Base-by-base conservation (phyloP, 164 flowering plant species). In the Vitis rupestris region DNA sequence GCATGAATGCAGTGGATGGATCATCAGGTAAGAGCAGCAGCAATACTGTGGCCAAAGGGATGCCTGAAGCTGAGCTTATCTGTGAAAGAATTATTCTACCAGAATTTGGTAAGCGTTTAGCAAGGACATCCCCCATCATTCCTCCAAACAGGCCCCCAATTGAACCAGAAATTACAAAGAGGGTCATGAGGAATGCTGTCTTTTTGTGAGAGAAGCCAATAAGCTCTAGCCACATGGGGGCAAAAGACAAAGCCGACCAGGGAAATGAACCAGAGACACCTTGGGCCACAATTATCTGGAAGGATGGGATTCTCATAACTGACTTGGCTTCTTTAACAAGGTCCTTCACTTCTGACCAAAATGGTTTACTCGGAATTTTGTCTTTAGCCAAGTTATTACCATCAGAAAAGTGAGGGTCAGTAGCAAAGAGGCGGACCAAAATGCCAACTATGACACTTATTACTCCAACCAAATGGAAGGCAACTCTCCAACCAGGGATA, bases 161-260 rank as follows among this genome's bases (percentile, higher is more conserved):
- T 27, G 79, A 72, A 29, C 64, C 4, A 54, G 69, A 73, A 70
- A 78, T 47, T 0, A n/a, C 10, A 31, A 81, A 75, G 5, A 75
- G 63, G 2, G 77, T 68, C 68, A 65, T 47, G n/a, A 81, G 68
- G 0, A 75, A 52, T 23, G 79, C 81, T 2, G 77, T 70, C 6
- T 19, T 69, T 8, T 67, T 12, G 27, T 77, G 83, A 16, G 80
- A 74, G 54, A 77, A 80, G 13, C 83, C 81, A 9, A 72, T 67
- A 17, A 81, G 80, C 31, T 77, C 83, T 3, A 81, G 53, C 83
- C 81, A 81, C 79, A 78, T 69, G 0, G 77, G 72, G 3, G 73
- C 68, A 70, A 81, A 81, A 0, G 79, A 70, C 69, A 81, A 62
- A 16, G 75, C 83, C 13, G 77, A 69, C 73, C 75, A 63, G 1